Evolutionary conservation across 805 yeast genomes (phyloP), one percentile per base, ranked within the genome.

Genomic region (Cyberlindnera euphorbiiphila): DNA sequence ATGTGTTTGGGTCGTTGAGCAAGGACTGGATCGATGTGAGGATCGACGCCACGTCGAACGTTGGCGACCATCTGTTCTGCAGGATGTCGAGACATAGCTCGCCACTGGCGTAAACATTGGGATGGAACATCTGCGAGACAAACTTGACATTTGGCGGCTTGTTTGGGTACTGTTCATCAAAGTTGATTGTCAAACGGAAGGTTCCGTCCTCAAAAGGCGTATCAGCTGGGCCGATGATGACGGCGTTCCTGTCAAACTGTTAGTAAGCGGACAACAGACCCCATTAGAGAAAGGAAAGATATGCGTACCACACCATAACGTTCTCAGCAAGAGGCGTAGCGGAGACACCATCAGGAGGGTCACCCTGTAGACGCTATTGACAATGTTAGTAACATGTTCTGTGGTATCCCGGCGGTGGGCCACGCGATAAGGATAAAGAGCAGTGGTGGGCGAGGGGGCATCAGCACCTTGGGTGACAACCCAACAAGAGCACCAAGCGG

Each of bases 181-280:
- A 93, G 52, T 85, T 91, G 50, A 93, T 62, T 37, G 79, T 72
- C 43, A 93, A 69, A 42, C 95, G 74, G 63, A 93, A 93, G 0
- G 98, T 93, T 11, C 98, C 98, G 57, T 93, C 98, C 61, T 93
- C 98, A 58, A 87, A 93, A 4, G 98, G 98, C 0, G 98, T 93
- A 47, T 88, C 97, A 18, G 91, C 81, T 2, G 98, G 98, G 0
- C 98, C 98, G 40, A 93, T 89, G 45, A 93, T 93, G 42, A 93
- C 95, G 0, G 97, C 98, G 61, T 93, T 93, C 89, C 54, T 50
- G 24, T 20, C 14, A n/a, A n/a, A n/a, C 6, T 27, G 29, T 27
- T 15, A 17, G 29, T 13, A n/a, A 14, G 13, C 16, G 18, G 7
- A 7, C 8, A 6, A 7, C 18, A 7, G 18, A 18, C 31, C 11